phyloP scores from a whole-genome alignment of 176 grass and related monocot genomes.

The Musa beccarii region DNA sequence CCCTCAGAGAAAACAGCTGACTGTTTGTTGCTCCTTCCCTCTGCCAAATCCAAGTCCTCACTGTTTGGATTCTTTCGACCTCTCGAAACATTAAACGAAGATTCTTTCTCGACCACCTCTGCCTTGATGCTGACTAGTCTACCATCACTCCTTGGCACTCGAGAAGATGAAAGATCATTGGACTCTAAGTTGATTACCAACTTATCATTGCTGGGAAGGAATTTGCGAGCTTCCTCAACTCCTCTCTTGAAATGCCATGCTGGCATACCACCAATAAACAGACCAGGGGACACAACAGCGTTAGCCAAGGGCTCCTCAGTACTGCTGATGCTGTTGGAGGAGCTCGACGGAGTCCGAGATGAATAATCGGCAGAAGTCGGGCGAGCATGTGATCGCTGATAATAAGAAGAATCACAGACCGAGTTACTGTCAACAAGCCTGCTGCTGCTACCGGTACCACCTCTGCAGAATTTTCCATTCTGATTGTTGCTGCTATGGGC shows the following conservation, averaged over 20 bases:
- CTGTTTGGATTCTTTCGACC: slow-evolving; percentile 14
- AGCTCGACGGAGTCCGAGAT: slow-evolving; percentile 19
- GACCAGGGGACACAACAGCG: slow-evolving; percentile 43
- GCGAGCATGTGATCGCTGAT: slow-evolving; percentile 8
- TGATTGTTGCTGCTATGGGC: slow-evolving; percentile 31
- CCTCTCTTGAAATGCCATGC: slow-evolving; percentile 33
- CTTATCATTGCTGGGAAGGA: slow-evolving; percentile 37
- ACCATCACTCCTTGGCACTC: neutral
- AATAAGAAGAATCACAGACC: neutral
- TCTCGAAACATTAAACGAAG: slow-evolving; percentile 5
- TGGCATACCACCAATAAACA: slow-evolving; percentile 74
- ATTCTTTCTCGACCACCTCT: slow-evolving; percentile 5
- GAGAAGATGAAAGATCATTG: slow-evolving; percentile 4
- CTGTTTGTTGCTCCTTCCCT: slow-evolving; percentile 38
- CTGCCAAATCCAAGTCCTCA: slow-evolving; percentile 16
- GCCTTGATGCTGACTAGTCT: neutral
- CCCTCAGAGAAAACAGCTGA: slow-evolving; percentile 31
- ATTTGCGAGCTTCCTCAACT: slow-evolving; percentile 27
- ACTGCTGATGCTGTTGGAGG: slow-evolving; percentile 27
- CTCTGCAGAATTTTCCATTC: slow-evolving; percentile 13
- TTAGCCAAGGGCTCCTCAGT: slow-evolving; percentile 24
- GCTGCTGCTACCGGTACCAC: slow-evolving; percentile 12
- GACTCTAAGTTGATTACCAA: slow-evolving; percentile 27
- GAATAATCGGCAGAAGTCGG: slow-evolving; percentile 19
- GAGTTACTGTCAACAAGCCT: slow-evolving; percentile 20